Evolutionary conservation across 805 yeast species (phyloP), one percentile per base, ranked within the genome.

Genomic region (Barnettozyma vustinii): DNA sequence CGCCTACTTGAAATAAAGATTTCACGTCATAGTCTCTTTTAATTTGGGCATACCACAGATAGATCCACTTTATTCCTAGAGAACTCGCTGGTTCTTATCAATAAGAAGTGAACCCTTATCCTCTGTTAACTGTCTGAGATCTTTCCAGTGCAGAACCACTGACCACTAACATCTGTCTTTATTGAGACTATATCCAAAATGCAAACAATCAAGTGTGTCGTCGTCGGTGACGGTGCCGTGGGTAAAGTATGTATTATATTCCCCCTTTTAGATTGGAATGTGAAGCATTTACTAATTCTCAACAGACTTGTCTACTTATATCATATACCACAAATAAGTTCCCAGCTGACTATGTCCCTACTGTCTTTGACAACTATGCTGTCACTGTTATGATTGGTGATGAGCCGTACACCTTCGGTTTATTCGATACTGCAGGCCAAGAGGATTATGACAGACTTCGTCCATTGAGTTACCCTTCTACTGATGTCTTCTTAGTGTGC

Each of bases 171-270:
- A 30, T 30, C 33, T 15, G 33, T 30, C 33, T 30, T 9, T 30
- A 30, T 30, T 30, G 68, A 27, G 20, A 26, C 32, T 20, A n/a
- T 18, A 43, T 27, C 26, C 33, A 33, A n/a, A 9, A 73, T 73
- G 78, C 76, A 73, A 62, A 73, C 78, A 44, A 68, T 87, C 68
- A 92, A 92, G 72, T 94, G 98, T 77, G 98, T 94, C 57, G 97
- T 92, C 56, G 98, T 94, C 49, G 99, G 99, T 57, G 99, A 94
- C 73, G 99, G 99, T 87, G 98, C 98, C 59, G 98, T 94, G 55
- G 99, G 99, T 61, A 92, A 90, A 65, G 76, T 72, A 51, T 47
- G 73, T 63, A 8, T 23, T n/a, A n/a, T 9, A 35, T 36, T 27
- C 13, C 27, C 13, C 21, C 5, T 16, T 19, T 8, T 13, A 20